Evolutionary conservation across 805 yeast species (phyloP), one percentile per base, ranked within the genome.

Genomic region (Starmerella apis): DNA sequence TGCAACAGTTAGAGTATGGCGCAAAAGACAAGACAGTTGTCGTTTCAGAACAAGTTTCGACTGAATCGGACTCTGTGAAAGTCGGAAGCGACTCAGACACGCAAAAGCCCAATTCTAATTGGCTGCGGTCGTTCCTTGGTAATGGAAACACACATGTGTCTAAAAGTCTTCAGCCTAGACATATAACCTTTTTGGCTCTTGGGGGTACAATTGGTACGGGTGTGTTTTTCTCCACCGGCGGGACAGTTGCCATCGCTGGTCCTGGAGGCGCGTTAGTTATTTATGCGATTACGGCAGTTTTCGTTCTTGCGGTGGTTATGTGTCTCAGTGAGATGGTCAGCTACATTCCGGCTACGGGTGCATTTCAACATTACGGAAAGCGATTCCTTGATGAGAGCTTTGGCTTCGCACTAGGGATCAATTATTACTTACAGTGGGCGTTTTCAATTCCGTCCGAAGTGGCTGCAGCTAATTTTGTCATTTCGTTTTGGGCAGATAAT

Each of bases 141-240:
- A 41, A 48, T 27, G 48, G 48, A 4, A 13, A 51, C n/a, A 43
- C 49, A 3, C 53, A 54, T 46, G 50, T 56, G 19, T 41, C 47
- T 6, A 54, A 56, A 43, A 27, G 37, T 24, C 61, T 66, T 46
- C 77, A 76, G 58, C 71, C 74, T 27, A 71, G 86, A 62, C 86
- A 81, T 62, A 67, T 81, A 58, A 78, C 78, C 55, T 76, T 81
- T 79, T 80, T 82, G 59, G 85, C 87, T 48, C 71, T 81, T 54
- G 86, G 86, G 59, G 85, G 86, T 47, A 72, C 81, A 47, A 80
- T 83, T 54, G 92, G 90, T 61, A 80, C 87, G 5, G 90, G 87
- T 63, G 68, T 82, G 46, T 80, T 83, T 56, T 79, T 83, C 46
- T 41, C 58, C 16, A 54, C 52, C 3, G 61, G 60, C 4, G 56